A percentile compares a stretch with the other conserved stretches of the same genome.
Conservation (phyloP, 805 yeast genomes). For the Candida multigemmis region DNA sequence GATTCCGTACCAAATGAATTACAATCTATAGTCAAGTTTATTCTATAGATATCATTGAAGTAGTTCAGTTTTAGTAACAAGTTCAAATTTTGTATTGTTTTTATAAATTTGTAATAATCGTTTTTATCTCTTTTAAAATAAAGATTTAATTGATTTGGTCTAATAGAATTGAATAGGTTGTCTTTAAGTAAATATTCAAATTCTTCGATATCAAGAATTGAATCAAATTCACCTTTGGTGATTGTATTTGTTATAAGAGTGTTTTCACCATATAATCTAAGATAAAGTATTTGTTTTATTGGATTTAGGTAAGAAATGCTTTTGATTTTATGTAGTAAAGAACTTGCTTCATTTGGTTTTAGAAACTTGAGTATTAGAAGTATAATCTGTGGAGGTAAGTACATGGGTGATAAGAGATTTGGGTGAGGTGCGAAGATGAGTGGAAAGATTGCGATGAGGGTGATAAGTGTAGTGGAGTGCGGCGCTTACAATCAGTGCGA, state of each 20-base stretch:
- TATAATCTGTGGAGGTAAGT: conserved; percentile 12
- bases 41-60: neutral
- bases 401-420: too few species aligned
- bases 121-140: conserved; percentile 2
- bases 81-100: conserved; percentile 2
- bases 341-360: conserved; percentile 8
- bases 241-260: conserved; percentile 3
- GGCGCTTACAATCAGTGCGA: too few species aligned
- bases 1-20: conserved; percentile 15
- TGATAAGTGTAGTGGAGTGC: too few species aligned
- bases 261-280: conserved; percentile 4
- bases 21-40: conserved; percentile 11
- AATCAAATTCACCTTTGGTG: conserved; percentile 1
- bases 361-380: conserved; percentile 7
- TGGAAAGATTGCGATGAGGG: too few species aligned
- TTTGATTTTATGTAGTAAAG: too few species aligned
- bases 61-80: too few species aligned
- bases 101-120: conserved; percentile 5
- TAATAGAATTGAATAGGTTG: conserved; percentile 1
- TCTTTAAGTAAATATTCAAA: neutral
- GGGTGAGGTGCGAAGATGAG: too few species aligned
- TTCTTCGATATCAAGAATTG: neutral
- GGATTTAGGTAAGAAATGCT: conserved; percentile 1
- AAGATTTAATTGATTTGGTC: conserved; percentile 2
- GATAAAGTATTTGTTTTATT: conserved; percentile 2